Base-by-base conservation (phyloP, 2,329 filamentous ascomycete genomes). In the Furcasterigmium furcatum region DNA sequence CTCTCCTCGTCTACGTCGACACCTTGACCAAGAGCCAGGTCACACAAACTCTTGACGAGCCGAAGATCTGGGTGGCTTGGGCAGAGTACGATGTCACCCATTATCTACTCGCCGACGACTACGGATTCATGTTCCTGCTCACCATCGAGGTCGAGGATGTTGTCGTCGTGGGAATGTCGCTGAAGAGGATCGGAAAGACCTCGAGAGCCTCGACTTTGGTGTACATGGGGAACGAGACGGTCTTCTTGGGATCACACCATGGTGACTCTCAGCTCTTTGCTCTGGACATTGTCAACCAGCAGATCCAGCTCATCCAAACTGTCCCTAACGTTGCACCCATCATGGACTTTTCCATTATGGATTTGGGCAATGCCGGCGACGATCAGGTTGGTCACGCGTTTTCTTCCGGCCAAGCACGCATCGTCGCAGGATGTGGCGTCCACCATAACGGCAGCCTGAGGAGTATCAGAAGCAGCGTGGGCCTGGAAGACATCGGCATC, bases 341-440 rank as follows among this genome's bases (percentile, higher is more conserved):
- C 35, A 70, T 97, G 32, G 94, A 99, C 61, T 96, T 99, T 56
- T 85, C 88, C 1, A 82, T 99, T 14, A 96, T 97, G 90, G 94
- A 97, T 58, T 87, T 97, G 76, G 92, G 91, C 1, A 91, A 90
- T 55, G 85, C 88, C 48, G 85, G 85, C 19, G 87, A 94, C 52
- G 82, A 77, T 9, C 84, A 89, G 47, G 66, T 74, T 16, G 87
- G 85, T 4, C 95, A 94, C 57, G 88, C 94, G 51, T 99, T 96
- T 59, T 95, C 91, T 0, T 96, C 92, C 1, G 94, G 94, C 0
- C 92, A 99, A 66, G 91, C 94, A 38, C 82, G 91, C 32, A 88
- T 99, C 49, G 90, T 99, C 10, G 91, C 92, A 3, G 92, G 91
- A 1, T 96, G 91, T 45, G 94, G 94, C 22, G 91, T 88, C 0